Conservation (phyloP, 2,329 filamentous ascomycete genomes). For the Ophiostoma novo-ulmi region DNA sequence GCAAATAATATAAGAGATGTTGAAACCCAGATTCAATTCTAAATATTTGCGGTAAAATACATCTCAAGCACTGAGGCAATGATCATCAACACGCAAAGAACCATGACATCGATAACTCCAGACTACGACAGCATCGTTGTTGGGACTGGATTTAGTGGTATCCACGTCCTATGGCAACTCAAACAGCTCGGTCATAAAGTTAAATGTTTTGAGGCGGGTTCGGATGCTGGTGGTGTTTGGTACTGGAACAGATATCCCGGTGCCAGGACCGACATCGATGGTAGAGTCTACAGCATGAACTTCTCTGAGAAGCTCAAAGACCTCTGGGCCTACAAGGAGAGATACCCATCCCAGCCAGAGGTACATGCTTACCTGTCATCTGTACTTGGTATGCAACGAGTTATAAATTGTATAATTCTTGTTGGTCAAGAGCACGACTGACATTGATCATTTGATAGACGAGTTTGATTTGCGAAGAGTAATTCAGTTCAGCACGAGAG, state of each 20-base stretch:
- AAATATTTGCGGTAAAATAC: not conserved
- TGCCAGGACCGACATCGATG: conserved; percentile 66
- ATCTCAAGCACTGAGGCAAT: not conserved
- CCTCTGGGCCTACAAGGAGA: conserved; percentile 44
- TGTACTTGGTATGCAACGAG: conserved; percentile 11
- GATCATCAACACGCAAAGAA: not conserved
- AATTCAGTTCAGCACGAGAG: not conserved
- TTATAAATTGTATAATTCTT: conserved; percentile 32
- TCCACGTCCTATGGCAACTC: conserved; percentile 63
- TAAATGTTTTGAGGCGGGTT: conserved; percentile 61
- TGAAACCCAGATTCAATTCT: not conserved
- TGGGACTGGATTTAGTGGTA: conserved; percentile 67
- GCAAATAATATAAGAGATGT: not conserved
- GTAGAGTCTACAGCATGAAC: conserved; percentile 54
- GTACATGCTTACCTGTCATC: conserved; percentile 21
- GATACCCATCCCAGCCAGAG: conserved; percentile 21
- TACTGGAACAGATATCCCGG: conserved; percentile 71
- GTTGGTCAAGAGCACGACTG: not conserved
- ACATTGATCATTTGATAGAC: not conserved
- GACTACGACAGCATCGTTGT: conserved; percentile 55
- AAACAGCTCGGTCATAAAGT: conserved; percentile 53
- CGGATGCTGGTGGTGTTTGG: conserved; percentile 71
- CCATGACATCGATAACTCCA: not conserved
- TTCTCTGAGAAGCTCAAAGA: conserved; percentile 50
- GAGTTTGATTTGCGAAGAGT: not conserved